Percentiles rank a stretch among this genome's conserved stretches.
Conservation (phyloP, 371 early-diverging fungal genomes). For the Mucor piriformis region DNA sequence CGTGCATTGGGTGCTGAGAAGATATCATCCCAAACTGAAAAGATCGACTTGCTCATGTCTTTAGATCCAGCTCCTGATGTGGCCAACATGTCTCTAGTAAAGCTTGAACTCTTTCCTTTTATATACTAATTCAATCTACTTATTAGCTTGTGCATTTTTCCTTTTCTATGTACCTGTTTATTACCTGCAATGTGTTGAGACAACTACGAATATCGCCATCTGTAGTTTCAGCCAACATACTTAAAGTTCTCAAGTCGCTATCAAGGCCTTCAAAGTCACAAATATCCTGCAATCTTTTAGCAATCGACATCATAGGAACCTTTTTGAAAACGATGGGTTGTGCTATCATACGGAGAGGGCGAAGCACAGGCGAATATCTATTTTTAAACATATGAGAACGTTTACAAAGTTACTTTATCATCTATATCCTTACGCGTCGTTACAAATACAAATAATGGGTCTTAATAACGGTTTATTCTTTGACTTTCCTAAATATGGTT, state of each 20-base stretch:
- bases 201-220: constrained; percentile 89
- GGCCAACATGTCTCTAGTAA: constrained; percentile 64
- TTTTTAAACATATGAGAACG: not conserved
- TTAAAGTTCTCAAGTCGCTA: constrained; percentile 77
- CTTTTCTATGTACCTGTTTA: no score
- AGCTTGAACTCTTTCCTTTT: constrained; percentile 35
- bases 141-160: not conserved
- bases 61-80: constrained; percentile 73
- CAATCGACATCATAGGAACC: constrained; percentile 69
- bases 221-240: constrained; percentile 73
- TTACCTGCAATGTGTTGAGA: constrained; percentile 88
- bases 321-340: constrained; percentile 70
- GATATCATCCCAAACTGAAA: constrained; percentile 79
- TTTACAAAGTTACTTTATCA: not conserved
- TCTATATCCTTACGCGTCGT: constrained; percentile 74
- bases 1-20: constrained; percentile 58
- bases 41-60: constrained; percentile 78
- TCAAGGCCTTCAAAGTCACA: constrained; percentile 79
- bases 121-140: constrained; percentile 33
- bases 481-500: constrained; percentile 18
- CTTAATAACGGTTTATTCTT: constrained; percentile 65
- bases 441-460: constrained; percentile 98
- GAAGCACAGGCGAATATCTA: constrained; percentile 87
- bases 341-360: constrained; percentile 81
- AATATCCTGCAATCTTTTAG: constrained; percentile 78